A percentile compares a stretch with the other conserved stretches of the same genome.
phyloP scores from a whole-genome alignment of 306 rosid genomes.

The Abrus pulchellus region DNA sequence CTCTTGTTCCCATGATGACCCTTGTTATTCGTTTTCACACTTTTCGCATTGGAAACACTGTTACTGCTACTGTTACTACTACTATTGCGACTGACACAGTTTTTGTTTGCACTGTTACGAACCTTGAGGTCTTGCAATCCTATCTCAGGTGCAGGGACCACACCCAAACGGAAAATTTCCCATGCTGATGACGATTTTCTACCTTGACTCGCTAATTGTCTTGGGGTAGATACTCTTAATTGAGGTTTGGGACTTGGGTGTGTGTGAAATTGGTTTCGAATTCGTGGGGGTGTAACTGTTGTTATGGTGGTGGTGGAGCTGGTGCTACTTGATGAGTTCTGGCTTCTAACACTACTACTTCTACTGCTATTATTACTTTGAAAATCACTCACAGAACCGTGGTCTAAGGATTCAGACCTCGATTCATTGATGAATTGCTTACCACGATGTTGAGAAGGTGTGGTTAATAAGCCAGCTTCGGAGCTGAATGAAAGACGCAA shows the following conservation, averaged over 20 bases:
- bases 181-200: constrained; percentile 73
- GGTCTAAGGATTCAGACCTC: constrained; percentile 57
- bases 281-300: not conserved
- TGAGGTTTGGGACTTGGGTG: constrained; percentile 92
- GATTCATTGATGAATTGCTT: constrained; percentile 33
- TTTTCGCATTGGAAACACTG: constrained; percentile 17
- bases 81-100: constrained; percentile 57
- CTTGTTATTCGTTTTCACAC: not conserved
- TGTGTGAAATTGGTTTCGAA: constrained; percentile 70
- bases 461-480: constrained; percentile 39
- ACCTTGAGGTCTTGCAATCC: constrained; percentile 69
- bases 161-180: constrained; percentile 80
- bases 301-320: constrained; percentile 41
- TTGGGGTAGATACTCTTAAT: constrained; percentile 44
- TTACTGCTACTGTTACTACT: constrained; percentile 54
- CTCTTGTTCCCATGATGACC: constrained; percentile 6
- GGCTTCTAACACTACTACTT: constrained; percentile 69
- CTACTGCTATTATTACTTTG: constrained; percentile 65
- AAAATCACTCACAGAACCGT: constrained; percentile 32
- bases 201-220: constrained; percentile 50
- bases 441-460: not conserved
- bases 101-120: constrained; percentile 50
- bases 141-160: constrained; percentile 78
- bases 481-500: constrained; percentile 69
- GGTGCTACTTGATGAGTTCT: constrained; percentile 61